Evolutionary conservation across 2,329 filamentous ascomycete species (phyloP), one percentile per base, ranked within the genome.

Genomic region (Arthrobotrys musiformis): DNA sequence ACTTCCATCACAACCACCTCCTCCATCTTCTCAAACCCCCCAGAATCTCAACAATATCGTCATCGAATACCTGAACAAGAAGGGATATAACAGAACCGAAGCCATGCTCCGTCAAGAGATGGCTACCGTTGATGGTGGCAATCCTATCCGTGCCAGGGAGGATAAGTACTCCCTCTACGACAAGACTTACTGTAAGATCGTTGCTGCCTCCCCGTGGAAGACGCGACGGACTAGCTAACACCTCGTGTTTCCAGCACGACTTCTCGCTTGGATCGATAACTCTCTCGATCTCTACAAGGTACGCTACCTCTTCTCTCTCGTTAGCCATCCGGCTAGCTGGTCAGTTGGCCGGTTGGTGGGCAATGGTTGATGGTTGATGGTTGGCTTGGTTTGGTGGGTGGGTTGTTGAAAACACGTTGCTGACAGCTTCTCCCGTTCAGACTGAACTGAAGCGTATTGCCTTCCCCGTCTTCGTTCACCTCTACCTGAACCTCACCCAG

Each of bases 401-500:
- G 77, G 24, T 69, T 28, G 8, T n/a, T n/a, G n/a, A n/a, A n/a
- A n/a, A n/a, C n/a, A n/a, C n/a, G 13, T 17, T 28, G 48, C 1
- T 56, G 15, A 30, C 50, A 24, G 7, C 13, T 3, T 15, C 9
- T 48, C 11, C 8, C 74, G 11, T 78, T 94, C 44, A 48, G 89
- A 93, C 94, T 50, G 95, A 99, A 84, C 86, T 99, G 2, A 88
- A 89, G 73, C 93, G 96, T 80, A 86, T 98, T 2, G 85, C 97
- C 15, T 99, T 95, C 93, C 95, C 95, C 0, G 85, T 96, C 0
- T 98, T 97, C 81, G 92, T 98, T 61, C 97, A 99, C 84, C 95
- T 93, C 0, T 97, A 92, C 82, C 86, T 99, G 26, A 90, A 93
- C 70, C 88, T 98, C 68, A 88, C 96, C 28, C 86, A 86, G 35